Percentiles rank a stretch among this genome's conserved stretches.
phyloP scores from a whole-genome alignment of 2,329 filamentous ascomycete genomes.

The Ophiostoma sp. region DNA sequence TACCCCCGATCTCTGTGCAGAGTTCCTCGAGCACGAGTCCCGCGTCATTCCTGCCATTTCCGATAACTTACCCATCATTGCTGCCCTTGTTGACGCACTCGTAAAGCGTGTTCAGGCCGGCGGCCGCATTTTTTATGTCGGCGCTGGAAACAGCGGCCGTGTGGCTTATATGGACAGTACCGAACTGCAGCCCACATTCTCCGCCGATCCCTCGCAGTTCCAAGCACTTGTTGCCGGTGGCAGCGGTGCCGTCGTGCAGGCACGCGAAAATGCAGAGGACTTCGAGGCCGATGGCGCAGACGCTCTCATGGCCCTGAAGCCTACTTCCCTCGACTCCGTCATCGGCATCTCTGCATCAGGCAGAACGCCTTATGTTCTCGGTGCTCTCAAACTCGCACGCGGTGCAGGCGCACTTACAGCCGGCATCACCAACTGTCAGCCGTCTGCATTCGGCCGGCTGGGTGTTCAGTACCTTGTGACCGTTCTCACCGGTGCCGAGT shows the following conservation, averaged over 20 bases:
- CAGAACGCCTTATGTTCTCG: slow-evolving; percentile 41
- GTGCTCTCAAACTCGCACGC: slow-evolving; percentile 36
- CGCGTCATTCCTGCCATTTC: slow-evolving; percentile 33
- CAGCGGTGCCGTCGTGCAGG: slow-evolving; percentile 37
- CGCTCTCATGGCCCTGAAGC: slow-evolving; percentile 14
- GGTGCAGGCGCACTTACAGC: slow-evolving; percentile 36
- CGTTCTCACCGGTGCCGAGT: slow-evolving; percentile 39
- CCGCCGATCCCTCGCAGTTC: slow-evolving; percentile 37
- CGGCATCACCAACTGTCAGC: slow-evolving; percentile 37
- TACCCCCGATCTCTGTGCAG: slow-evolving; percentile 21
- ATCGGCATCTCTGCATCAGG: slow-evolving; percentile 42
- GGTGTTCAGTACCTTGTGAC: slow-evolving; percentile 33
- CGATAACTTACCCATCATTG: slow-evolving; percentile 33
- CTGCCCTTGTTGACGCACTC: slow-evolving; percentile 34
- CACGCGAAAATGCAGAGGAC: slow-evolving; percentile 35
- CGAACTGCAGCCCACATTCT: slow-evolving; percentile 40
- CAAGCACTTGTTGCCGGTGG: slow-evolving; percentile 40
- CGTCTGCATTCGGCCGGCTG: slow-evolving; percentile 30
- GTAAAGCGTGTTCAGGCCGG: slow-evolving; percentile 33
- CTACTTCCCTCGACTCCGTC: slow-evolving; percentile 33
- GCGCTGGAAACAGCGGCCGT: slow-evolving; percentile 42
- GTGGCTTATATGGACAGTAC: slow-evolving; percentile 36
- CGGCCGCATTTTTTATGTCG: slow-evolving; percentile 38
- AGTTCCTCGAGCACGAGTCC: slow-evolving; percentile 35
- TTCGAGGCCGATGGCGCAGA: slow-evolving; percentile 16